phyloP scores from a whole-genome alignment of 768 basidiomycete genomes.

The Hypsizygus marmoreus region DNA sequence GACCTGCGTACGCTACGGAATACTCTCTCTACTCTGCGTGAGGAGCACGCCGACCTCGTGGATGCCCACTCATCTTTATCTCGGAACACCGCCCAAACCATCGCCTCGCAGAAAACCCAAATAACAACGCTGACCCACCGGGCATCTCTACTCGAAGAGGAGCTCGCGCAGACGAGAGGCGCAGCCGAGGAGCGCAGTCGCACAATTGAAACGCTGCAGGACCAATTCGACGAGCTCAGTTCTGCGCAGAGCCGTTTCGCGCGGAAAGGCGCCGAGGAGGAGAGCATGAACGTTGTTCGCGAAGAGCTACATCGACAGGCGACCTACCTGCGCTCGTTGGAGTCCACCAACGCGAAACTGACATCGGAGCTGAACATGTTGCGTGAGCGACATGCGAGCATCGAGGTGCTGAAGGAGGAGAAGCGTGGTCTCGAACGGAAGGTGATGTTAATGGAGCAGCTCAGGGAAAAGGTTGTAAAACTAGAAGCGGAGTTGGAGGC shows the following conservation, averaged over 20 bases:
- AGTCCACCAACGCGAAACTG: slow-evolving; percentile 58
- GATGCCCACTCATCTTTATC: slow-evolving; percentile 53
- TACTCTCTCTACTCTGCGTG: slow-evolving; percentile 48
- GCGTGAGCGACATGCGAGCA: slow-evolving; percentile 55
- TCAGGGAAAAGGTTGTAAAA: slow-evolving; percentile 54
- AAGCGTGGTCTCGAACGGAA: slow-evolving; percentile 64
- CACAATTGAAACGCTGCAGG: slow-evolving; percentile 46
- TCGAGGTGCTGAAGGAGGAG: slow-evolving; percentile 76
- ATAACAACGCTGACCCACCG: slow-evolving; percentile 50
- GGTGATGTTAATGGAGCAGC: slow-evolving; percentile 48
- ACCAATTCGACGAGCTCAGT: slow-evolving; percentile 47
- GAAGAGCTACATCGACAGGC: slow-evolving; percentile 73
- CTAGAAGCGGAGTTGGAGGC: slow-evolving; percentile 71
- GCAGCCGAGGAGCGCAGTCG: slow-evolving; percentile 43
- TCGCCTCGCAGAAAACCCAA: slow-evolving; percentile 53
- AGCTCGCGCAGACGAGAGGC: slow-evolving; percentile 43
- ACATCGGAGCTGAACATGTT: slow-evolving; percentile 53
- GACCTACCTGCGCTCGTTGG: slow-evolving; percentile 58
- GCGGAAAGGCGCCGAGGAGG: slow-evolving; percentile 39
- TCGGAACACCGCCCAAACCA: slow-evolving; percentile 49
- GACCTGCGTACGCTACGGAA: slow-evolving; percentile 56
- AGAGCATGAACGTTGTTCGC: slow-evolving; percentile 62
- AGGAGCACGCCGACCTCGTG: slow-evolving; percentile 62
- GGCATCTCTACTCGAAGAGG: slow-evolving; percentile 46
- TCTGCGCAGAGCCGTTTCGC: slow-evolving; percentile 31